A percentile compares a stretch with the other conserved stretches of the same genome.
Evolutionary conservation across 2,329 filamentous ascomycete species (phyloP).

Genomic region (Sporothrix mexicana): DNA sequence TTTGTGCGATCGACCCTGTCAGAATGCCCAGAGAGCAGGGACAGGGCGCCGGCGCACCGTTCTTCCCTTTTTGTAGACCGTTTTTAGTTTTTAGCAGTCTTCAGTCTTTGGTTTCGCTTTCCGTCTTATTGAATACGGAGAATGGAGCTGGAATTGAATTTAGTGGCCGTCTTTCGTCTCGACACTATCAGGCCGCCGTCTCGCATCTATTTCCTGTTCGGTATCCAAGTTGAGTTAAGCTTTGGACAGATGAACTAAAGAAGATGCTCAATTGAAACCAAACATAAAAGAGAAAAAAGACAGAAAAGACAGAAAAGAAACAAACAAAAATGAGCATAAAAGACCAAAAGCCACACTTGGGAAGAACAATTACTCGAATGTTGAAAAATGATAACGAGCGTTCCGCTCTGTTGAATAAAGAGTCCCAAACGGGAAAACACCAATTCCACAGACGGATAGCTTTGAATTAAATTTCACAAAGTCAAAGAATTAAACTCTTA

Average conservation of each 20-base stretch:
- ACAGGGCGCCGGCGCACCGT: neutral
- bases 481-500: neutral
- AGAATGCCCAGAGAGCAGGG: neutral
- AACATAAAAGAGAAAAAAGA: neutral
- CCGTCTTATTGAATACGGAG: neutral
- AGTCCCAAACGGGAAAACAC: neutral
- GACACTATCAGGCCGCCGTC: neutral
- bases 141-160: neutral
- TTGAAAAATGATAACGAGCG: conserved; percentile 12
- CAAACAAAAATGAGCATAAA: neutral
- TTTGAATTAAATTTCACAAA: neutral
- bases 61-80: neutral
- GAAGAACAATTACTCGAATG: neutral
- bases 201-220: neutral
- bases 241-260: neutral
- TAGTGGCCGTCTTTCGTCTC: neutral
- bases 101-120: neutral
- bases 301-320: neutral
- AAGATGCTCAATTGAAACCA: neutral
- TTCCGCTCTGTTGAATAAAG: conserved; percentile 6
- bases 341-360: neutral
- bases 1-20: conserved; percentile 22
- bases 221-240: neutral
- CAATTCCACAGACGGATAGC: conserved; percentile 2
- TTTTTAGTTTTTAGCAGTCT: too few relatives aligned